These are phyloP conservation scores for Penicillium verrucosum DNA, from an alignment of 2,329 filamentous ascomycete species.

Conservation along the genomic window DNA sequence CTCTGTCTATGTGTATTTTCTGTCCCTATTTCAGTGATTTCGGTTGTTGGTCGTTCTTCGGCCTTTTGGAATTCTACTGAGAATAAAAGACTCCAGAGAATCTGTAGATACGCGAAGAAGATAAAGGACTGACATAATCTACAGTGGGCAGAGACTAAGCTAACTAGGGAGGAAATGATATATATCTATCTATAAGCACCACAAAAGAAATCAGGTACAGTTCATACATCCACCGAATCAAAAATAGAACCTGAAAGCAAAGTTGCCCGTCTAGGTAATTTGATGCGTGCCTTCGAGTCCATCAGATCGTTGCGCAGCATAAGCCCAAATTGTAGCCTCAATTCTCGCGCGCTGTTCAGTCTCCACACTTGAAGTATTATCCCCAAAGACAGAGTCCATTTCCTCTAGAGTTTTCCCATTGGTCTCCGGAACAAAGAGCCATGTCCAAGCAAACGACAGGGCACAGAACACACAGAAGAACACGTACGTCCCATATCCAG, in stretches of 20 bases:
- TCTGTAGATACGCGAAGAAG: not conserved
- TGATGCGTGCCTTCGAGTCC: not conserved
- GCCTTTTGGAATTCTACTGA: not conserved
- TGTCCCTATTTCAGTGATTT: not conserved
- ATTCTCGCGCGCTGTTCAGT: slow-evolving; percentile 1
- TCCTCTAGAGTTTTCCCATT: slow-evolving; percentile 52
- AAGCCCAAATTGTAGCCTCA: slow-evolving; percentile 3
- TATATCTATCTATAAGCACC: not conserved
- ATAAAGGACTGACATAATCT: not conserved
- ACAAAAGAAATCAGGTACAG: no score
- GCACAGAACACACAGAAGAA: slow-evolving; percentile 55
- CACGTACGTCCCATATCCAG: slow-evolving; percentile 48
- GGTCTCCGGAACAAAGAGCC: slow-evolving; percentile 53
- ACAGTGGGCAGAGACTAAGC: not conserved
- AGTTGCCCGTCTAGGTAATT: not conserved
- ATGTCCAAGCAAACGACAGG: slow-evolving; percentile 48
- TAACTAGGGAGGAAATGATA: no score
- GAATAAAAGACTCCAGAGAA: no score
- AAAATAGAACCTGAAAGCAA: not conserved
- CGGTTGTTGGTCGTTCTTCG: not conserved
- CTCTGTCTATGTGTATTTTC: no score
- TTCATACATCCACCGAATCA: not conserved
- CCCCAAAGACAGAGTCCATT: slow-evolving; percentile 43
- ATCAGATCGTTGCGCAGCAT: not conserved
- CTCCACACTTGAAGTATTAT: not conserved